Evolutionary conservation across 2,329 filamentous ascomycete species (phyloP), one percentile per base, ranked within the genome.

Genomic region (Tolypocladium ovalisporum): DNA sequence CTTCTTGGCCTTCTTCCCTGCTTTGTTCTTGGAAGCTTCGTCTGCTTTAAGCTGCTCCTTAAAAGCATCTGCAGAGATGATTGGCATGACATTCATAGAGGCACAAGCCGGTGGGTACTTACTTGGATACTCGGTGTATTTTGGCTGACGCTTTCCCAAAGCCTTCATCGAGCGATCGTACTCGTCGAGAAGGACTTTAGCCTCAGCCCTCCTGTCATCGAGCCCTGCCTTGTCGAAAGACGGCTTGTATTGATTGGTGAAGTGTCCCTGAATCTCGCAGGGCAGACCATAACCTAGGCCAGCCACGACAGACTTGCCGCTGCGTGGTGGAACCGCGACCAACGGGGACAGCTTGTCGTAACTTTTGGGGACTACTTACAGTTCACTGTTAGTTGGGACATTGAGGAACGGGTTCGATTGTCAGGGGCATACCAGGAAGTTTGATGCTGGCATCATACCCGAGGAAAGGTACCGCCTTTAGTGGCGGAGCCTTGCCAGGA

Each of bases 41-140:
- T 77, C 75, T 5, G 75, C 71, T 56, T 76, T 76, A 15, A 77
- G 68, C 60, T 76, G 75, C 58, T 77, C 75, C 57, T 77, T 76
- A 58, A 77, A 75, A 15, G 73, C 70, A 63, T 76, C 68, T 71
- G 44, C 19, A 12, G 40, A 17, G 39, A 29, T 15, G 17, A 32
- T 40, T 54, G 13, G 51, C 29, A 44, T 5, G 19, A 47, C 19
- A 24, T 17, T 15, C 34, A 13, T 52, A 10, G 13, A 32, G 36
- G n/a, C n/a, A n/a, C 12, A 24, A n/a, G 29, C 17, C n/a, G 27
- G 7, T n/a, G 4, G 29, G 37, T 19, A 66, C 69, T 58, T 64
- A 71, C 68, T 73, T 27, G 75, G 75, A 62, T 77, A 77, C 56
- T 77, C 75, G 4, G 75, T 75, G 57, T 77, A 77, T 58, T 77